A percentile compares a stretch with the other conserved stretches of the same genome.
phyloP scores from a whole-genome alignment of 1,284 basidiomycete species.

The Malassezia nana region DNA sequence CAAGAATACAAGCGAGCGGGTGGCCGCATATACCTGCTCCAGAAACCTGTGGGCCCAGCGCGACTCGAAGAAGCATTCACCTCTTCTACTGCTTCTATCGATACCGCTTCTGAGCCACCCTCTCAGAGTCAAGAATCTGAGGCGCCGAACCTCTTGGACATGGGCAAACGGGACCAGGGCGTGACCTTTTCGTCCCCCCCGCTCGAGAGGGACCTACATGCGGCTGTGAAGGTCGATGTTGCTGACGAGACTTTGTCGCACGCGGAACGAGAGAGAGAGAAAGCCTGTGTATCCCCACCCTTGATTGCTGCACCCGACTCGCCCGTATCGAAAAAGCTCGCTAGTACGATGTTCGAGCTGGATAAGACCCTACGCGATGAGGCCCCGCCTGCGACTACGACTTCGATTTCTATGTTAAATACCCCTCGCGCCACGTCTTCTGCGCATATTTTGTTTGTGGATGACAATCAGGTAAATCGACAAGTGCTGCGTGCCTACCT shows the following conservation, averaged over 20 bases:
- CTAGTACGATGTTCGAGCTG: not conserved
- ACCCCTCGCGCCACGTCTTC: not conserved
- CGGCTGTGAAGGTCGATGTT: no score
- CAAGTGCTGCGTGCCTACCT: conserved; percentile 29
- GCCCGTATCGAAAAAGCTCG: not conserved
- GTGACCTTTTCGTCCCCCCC: no score
- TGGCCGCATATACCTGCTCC: conserved; percentile 72
- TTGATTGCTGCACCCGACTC: not conserved
- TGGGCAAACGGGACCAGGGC: no score
- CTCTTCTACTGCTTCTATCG: conserved; percentile 60
- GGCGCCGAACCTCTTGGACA: no score
- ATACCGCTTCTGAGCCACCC: no score
- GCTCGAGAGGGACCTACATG: not conserved
- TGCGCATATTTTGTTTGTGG: conserved; percentile 28
- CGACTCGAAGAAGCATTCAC: conserved; percentile 62
- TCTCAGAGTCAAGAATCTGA: no score
- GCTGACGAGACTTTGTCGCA: no score
- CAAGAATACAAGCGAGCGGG: conserved; percentile 68
- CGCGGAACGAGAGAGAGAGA: not conserved
- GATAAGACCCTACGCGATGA: not conserved
- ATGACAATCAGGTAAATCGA: conserved; percentile 41
- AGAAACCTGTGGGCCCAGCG: conserved; percentile 79
- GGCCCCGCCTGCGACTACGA: not conserved
- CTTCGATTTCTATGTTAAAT: not conserved
- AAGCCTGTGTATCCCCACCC: not conserved